Evolutionary conservation across 495 filamentous ascomycete species (phyloP), one percentile per base, ranked within the genome.

Genomic region (Penicillium herquei): DNA sequence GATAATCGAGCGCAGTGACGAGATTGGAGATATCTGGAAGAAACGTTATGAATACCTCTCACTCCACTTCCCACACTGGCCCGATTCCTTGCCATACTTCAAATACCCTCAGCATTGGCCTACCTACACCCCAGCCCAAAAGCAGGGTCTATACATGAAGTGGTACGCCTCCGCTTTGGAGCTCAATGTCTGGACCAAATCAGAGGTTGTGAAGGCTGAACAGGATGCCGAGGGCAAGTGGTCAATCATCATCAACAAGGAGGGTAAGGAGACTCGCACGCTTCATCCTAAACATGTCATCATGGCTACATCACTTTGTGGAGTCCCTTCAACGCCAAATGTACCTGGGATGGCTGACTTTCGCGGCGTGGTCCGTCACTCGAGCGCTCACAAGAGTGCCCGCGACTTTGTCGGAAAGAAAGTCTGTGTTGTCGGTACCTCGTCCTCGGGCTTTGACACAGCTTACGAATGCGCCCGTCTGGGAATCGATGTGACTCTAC

Each of bases 371-470:
- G 64, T 58, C 34, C 67, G 62, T 55, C 71, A 75, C 44, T 61
- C 55, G 17, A 65, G 61, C 18, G 54, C 63, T 14, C 65, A 68
- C 53, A 42, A 41, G n/a, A 54, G 51, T 39, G 43, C 59, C 34
- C 82, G 82, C 11, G 74, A 84, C 21, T 87, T 86, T 61, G 65
- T 74, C 0, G 79, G 78, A n/a, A 86, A 83, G 60, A 84, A 82
- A 48, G 87, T 79, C 7, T 70, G 89, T 21, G 78, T 91, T 3
- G 78, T 91, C 8, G 88, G 88, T 3, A 84, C 81, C 49, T 87
- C 87, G 67, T 90, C 88, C 63, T 88, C 85, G 2, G 79, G 77
- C 14, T 83, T 89, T 59, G 88, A 91, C 61, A 91, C 90, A 56
- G 82, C 85, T 33, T 84, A 82, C 66, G 86, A 90, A 56, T 59